Evolutionary conservation across 495 filamentous ascomycete genomes (phyloP).

Genomic region (Ascodesmis nigricans): DNA sequence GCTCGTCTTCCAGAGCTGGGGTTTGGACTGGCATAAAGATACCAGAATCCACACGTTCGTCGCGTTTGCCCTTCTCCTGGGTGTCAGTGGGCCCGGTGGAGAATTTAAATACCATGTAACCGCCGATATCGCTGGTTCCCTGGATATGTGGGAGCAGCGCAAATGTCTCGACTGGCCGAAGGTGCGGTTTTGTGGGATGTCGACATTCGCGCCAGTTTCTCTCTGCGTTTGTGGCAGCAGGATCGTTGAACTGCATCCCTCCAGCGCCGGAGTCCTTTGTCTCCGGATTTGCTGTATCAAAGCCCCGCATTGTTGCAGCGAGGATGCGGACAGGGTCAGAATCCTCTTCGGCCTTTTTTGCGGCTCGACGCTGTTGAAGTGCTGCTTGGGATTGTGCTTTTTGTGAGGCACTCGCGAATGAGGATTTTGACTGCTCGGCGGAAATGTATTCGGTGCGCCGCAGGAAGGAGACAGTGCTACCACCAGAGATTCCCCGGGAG

Average conservation of each 20-base stretch:
- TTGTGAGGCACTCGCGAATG: conserved; percentile 21
- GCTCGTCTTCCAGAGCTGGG: conserved; percentile 28
- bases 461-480: conserved; percentile 58
- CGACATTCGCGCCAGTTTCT: conserved; percentile 51
- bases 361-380: conserved; percentile 25
- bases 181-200: conserved; percentile 61
- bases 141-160: conserved; percentile 75
- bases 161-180: conserved; percentile 56
- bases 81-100: conserved; percentile 35
- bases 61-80: conserved; percentile 29
- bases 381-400: conserved; percentile 22
- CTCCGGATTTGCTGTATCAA: conserved; percentile 53
- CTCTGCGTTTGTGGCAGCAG: conserved; percentile 33
- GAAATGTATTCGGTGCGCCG: conserved; percentile 93
- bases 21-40: conserved; percentile 46
- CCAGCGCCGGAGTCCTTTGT: conserved; percentile 33
- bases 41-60: conserved; percentile 58
- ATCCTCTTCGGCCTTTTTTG: conserved; percentile 37
- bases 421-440: conserved; percentile 32
- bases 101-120: conserved; percentile 78
- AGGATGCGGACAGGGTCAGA: conserved; percentile 60
- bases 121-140: conserved; percentile 65
- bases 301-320: conserved; percentile 61
- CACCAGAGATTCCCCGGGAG: conserved; percentile 34
- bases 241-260: conserved; percentile 30